A percentile compares a stretch with the other conserved stretches of the same genome.
Evolutionary conservation across 345 rosid genomes (phyloP).

Genomic region (Eucalyptus albens): DNA sequence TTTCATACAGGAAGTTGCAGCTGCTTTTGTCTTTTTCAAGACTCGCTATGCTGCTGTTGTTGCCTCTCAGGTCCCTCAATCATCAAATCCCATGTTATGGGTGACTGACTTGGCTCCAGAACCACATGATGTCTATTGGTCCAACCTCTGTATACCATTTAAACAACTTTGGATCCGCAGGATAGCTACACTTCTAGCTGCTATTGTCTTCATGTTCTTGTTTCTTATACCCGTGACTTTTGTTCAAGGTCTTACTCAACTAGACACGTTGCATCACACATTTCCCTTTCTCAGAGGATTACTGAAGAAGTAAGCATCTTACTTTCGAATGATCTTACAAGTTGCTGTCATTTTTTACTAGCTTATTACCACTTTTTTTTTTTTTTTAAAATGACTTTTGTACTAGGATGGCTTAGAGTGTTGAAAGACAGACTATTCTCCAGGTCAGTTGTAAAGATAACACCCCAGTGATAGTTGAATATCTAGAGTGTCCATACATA

Average conservation of each 20-base stretch:
- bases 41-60: constrained; percentile 77
- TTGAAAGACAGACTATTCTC: not conserved
- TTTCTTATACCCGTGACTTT: constrained; percentile 71
- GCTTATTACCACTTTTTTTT: not conserved
- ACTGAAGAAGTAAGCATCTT: constrained; percentile 43
- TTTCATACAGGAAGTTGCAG: constrained; percentile 61
- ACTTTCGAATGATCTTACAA: not conserved
- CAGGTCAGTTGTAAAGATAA: not conserved
- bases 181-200: constrained; percentile 47
- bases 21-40: constrained; percentile 90
- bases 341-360: not conserved
- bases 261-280: constrained; percentile 27
- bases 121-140: constrained; percentile 88
- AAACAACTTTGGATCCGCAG: constrained; percentile 83
- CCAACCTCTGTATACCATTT: constrained; percentile 71
- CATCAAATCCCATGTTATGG: constrained; percentile 94
- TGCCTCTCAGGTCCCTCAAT: constrained; percentile 73
- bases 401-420: not conserved
- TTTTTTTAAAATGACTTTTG: not conserved
- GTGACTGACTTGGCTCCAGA: constrained; percentile 87
- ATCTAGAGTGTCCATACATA: not conserved
- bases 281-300: constrained; percentile 56
- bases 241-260: constrained; percentile 79
- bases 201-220: constrained; percentile 59
- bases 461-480: not conserved